Conservation (phyloP, 768 basidiomycete species). For the Termitomyces sp. region DNA sequence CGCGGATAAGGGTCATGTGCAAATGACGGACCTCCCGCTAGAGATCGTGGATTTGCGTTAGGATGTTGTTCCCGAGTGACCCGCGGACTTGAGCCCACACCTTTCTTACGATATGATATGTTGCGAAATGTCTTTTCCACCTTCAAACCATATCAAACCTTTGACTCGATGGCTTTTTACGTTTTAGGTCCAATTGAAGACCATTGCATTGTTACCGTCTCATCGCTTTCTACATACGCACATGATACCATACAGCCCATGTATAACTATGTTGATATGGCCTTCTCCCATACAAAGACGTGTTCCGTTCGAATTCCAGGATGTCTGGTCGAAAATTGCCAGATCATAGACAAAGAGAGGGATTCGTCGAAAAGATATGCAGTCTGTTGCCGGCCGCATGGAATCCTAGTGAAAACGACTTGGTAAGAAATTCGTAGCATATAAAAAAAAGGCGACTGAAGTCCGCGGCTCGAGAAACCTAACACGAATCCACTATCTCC, state of each 20-base stretch:
- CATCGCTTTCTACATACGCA: neutral
- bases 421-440: no score
- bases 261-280: neutral
- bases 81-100: neutral
- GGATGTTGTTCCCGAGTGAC: neutral
- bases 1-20: slow-evolving; percentile 81
- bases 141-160: neutral
- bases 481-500: no score
- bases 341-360: no score
- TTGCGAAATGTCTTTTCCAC: neutral
- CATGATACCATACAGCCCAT: neutral
- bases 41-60: slow-evolving; percentile 84
- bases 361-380: no score
- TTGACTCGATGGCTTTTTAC: neutral
- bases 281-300: neutral
- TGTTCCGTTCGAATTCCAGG: no score
- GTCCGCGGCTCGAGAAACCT: no score
- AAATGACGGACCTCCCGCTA: slow-evolving; percentile 64
- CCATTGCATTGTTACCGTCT: neutral
- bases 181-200: neutral
- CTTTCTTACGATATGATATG: neutral
- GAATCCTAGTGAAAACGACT: no score
- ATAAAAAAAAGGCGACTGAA: no score
- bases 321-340: neutral
- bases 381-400: no score